These are phyloP conservation scores for Ogataea minuta DNA, from an alignment of 805 yeast species.

Conservation along the genomic window DNA sequence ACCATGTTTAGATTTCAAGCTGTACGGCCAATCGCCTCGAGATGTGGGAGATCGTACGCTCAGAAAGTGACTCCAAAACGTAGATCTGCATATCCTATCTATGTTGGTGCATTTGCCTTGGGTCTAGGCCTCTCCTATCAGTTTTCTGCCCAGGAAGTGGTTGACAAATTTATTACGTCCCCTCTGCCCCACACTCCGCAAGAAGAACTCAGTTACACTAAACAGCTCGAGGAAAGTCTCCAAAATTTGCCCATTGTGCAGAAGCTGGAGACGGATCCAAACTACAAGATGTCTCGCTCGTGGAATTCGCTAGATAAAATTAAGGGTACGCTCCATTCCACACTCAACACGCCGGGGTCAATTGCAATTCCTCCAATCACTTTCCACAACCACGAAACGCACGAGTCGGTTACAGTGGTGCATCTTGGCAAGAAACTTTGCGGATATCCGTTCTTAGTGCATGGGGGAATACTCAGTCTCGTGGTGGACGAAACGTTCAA, in stretches of 20 bases:
- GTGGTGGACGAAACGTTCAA: slow-evolving; percentile 74
- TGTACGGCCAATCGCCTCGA: slow-evolving; percentile 4
- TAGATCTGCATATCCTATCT: neutral
- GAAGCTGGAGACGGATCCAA: slow-evolving; percentile 40
- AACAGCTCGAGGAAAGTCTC: slow-evolving; percentile 46
- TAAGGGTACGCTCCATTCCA: slow-evolving; percentile 39
- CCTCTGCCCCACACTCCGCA: slow-evolving; percentile 25
- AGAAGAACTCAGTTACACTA: slow-evolving; percentile 22
- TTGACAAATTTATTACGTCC: slow-evolving; percentile 19
- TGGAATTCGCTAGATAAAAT: slow-evolving; percentile 46
- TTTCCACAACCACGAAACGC: slow-evolving; percentile 53
- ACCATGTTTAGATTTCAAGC: slow-evolving; percentile 3
- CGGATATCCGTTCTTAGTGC: slow-evolving; percentile 85
- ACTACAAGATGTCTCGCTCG: slow-evolving; percentile 37
- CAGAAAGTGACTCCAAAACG: neutral
- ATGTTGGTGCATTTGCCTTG: slow-evolving; percentile 19
- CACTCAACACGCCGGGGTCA: slow-evolving; percentile 73
- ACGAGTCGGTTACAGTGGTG: slow-evolving; percentile 62
- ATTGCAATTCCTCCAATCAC: slow-evolving; percentile 71
- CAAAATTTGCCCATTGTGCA: slow-evolving; percentile 50
- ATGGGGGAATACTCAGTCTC: slow-evolving; percentile 86
- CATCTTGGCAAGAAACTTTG: slow-evolving; percentile 77
- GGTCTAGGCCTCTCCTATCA: slow-evolving; percentile 29
- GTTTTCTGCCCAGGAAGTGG: slow-evolving; percentile 30
- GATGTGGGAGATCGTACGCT: slow-evolving; percentile 1